These are phyloP conservation scores for Populus tremula DNA, from an alignment of 345 rosid genomes.

Conservation along the genomic window DNA sequence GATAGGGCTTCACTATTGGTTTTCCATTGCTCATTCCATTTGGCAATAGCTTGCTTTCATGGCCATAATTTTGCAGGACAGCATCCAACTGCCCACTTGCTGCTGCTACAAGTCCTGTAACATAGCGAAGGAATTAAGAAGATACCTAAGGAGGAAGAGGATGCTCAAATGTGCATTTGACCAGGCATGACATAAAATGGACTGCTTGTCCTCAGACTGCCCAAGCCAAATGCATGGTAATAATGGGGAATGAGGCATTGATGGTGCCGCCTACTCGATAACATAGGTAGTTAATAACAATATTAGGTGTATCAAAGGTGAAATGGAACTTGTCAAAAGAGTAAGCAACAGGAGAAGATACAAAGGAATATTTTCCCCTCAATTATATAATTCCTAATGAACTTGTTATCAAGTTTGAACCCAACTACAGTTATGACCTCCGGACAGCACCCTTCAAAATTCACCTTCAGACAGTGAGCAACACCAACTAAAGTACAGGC, in stretches of 20 bases:
- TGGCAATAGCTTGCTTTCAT: slow-evolving; percentile 26
- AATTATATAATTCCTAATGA: not conserved
- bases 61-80: slow-evolving; percentile 34
- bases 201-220: no score
- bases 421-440: not conserved
- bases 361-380: not conserved
- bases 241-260: no score
- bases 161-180: not conserved
- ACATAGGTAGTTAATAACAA: not conserved
- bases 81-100: slow-evolving; percentile 59
- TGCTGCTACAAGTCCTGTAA: slow-evolving; percentile 67
- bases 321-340: not conserved
- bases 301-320: not conserved
- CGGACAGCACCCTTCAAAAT: slow-evolving; percentile 3
- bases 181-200: not conserved
- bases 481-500: not conserved
- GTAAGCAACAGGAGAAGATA: not conserved
- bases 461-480: not conserved
- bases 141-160: not conserved
- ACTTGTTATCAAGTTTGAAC: not conserved
- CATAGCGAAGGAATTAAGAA: not conserved
- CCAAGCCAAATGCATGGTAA: not conserved
- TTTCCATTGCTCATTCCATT: slow-evolving; percentile 49
- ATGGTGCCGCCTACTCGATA: not conserved
- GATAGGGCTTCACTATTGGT: slow-evolving; percentile 32